phyloP scores from a whole-genome alignment of 1,139 yeast species.

The Wickerhamomyces sp. region DNA sequence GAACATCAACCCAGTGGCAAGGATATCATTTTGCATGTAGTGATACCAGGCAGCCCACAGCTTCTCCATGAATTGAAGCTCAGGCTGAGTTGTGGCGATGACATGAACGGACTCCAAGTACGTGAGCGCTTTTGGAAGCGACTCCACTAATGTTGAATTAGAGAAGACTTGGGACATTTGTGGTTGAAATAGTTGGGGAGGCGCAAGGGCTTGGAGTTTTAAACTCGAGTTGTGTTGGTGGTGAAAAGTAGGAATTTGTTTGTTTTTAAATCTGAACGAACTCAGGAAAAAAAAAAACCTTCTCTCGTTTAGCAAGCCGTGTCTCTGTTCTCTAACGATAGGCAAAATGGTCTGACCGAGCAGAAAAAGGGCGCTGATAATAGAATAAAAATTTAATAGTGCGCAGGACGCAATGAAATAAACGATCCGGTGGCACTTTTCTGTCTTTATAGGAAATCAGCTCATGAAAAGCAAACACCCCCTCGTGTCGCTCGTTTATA shows the following conservation, averaged over 20 bases:
- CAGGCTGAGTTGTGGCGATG: conserved; percentile 25
- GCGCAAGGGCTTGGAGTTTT: background rate
- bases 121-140: conserved; percentile 6
- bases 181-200: background rate
- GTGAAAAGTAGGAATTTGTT: background rate
- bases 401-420: too few relatives aligned
- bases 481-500: background rate
- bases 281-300: background rate
- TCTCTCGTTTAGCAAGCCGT: background rate
- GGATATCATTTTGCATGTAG: conserved; percentile 66
- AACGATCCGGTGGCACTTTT: background rate
- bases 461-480: too few relatives aligned
- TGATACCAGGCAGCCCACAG: conserved; percentile 79
- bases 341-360: background rate
- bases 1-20: conserved; percentile 80
- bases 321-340: background rate
- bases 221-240: background rate
- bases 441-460: too few relatives aligned
- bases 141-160: conserved; percentile 7
- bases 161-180: conserved; percentile 10
- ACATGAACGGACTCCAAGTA: conserved; percentile 4
- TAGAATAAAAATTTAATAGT: too few relatives aligned
- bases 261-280: background rate
- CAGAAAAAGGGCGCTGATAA: too few relatives aligned
- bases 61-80: conserved; percentile 46